phyloP scores from a whole-genome alignment of 768 basidiomycete genomes.

The Suillus paluster region DNA sequence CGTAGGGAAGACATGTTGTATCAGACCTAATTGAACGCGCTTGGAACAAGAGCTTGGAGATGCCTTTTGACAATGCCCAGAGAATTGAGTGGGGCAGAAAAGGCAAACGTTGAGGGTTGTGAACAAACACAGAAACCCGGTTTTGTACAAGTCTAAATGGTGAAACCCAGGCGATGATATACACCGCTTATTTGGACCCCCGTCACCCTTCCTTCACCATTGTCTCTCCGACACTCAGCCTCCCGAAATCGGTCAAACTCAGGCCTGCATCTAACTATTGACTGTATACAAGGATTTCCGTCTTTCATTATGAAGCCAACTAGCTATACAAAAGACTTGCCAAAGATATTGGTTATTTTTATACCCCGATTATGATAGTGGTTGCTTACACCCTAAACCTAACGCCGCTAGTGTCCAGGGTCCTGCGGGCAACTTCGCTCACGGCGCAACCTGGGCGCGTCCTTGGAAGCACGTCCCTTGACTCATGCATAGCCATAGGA shows the following conservation, averaged over 20 bases:
- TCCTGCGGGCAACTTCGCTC: background rate
- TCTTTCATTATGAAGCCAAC: background rate
- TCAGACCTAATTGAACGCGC: background rate
- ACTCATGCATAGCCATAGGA: background rate
- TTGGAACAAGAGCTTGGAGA: constrained; percentile 5
- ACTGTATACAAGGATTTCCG: background rate
- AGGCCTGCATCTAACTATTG: background rate
- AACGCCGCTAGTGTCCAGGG: background rate
- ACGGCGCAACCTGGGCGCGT: background rate
- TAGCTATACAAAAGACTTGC: background rate
- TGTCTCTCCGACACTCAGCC: background rate
- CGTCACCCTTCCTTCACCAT: constrained; percentile 23
- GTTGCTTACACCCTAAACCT: too few relatives aligned
- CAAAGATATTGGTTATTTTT: background rate
- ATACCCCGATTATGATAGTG: background rate
- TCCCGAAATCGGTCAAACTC: background rate
- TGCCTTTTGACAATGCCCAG: constrained; percentile 14
- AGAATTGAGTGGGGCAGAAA: constrained; percentile 12
- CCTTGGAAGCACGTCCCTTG: background rate
- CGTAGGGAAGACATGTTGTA: constrained; percentile 30
- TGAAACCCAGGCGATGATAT: constrained; percentile 39
- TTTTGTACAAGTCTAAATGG: constrained; percentile 30
- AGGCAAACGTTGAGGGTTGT: constrained; percentile 23
- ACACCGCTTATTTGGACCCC: constrained; percentile 37
- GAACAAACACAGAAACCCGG: constrained; percentile 21